Evolutionary conservation across 1,284 basidiomycete species (phyloP), one percentile per base, ranked within the genome.

Genomic region (Ustilago sp.): DNA sequence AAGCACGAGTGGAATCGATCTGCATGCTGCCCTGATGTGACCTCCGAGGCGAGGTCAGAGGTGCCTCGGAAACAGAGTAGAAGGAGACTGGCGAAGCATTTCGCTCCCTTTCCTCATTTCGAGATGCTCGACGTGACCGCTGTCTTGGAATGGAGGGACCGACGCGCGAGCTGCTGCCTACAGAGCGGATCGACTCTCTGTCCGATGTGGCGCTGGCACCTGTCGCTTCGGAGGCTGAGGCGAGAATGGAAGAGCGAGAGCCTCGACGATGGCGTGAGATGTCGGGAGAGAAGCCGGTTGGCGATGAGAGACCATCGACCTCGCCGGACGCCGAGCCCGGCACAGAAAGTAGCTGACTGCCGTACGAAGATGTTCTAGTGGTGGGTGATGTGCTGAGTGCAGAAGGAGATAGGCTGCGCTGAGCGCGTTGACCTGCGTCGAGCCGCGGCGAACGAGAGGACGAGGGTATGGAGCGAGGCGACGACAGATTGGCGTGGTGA

Each of bases 211-310:
- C 5, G 17, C 41, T 34, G 4, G 51, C 5, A n/a, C 41, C 51
- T 15, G 61, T 51, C 15, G 62, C 63, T 43, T 77, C 75, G 23
- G 70, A 63, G 4, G 75, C 67, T 3, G 70, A 60, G 3, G 71
- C 70, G 36, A 77, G 62, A 36, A 74, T 74, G 41, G 75, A 70
- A 11, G 71, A 71, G 38, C 74, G 56, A 15, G 74, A 77, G 28
- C 74, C 64, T 31, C 75, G 75, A 28, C 75, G 67, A 36, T 65
- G 62, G 17, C 56, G 47, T 8, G 63, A 62, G 59, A 8, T 50
- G 47, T 59, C 61, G 12, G 52, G 54, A 45, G 72, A 58, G n/a
- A 63, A 36, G 50, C 35, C 35, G 17, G 53, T n/a, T 0, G 63
- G 56, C 11, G 67, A 54, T 9, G 48, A 52, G 43, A 47, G n/a